Evolutionary conservation across 2,329 filamentous ascomycete genomes (phyloP).

Genomic region (Magnaporthiopsis rhizophila): DNA sequence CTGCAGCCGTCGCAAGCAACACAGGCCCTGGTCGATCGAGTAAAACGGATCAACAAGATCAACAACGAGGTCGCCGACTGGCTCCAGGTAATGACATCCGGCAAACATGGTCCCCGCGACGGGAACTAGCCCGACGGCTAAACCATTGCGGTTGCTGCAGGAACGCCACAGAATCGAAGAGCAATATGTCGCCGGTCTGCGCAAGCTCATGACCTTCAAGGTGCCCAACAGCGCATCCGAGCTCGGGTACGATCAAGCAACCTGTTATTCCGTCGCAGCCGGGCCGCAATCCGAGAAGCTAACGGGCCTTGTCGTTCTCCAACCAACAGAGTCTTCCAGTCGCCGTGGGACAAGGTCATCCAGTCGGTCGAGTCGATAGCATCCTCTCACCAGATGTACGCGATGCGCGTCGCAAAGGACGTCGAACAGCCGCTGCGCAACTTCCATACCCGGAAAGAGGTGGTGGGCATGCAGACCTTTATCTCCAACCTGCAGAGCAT

Average conservation of each 20-base stretch:
- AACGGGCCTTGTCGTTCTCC: constrained; percentile 28
- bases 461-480: constrained; percentile 72
- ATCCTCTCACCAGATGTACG: constrained; percentile 72
- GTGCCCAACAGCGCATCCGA: constrained; percentile 70
- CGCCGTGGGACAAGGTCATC: constrained; percentile 83
- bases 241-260: constrained; percentile 62
- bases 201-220: constrained; percentile 68
- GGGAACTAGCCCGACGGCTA: background rate
- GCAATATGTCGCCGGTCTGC: constrained; percentile 72
- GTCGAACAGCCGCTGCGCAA: constrained; percentile 76
- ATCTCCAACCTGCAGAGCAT: constrained; percentile 72
- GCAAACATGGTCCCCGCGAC: background rate
- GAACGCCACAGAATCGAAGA: constrained; percentile 91
- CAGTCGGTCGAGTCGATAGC: constrained; percentile 73
- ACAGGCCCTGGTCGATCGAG: constrained; percentile 72
- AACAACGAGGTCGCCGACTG: constrained; percentile 93
- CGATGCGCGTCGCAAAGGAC: constrained; percentile 76
- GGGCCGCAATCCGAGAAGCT: background rate
- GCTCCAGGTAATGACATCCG: constrained; percentile 64
- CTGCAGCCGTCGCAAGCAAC: constrained; percentile 79
- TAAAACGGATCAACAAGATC: constrained; percentile 77
- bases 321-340: constrained; percentile 73
- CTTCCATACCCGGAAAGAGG: constrained; percentile 67
- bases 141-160: constrained; percentile 37
- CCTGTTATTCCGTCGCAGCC: background rate